Conservation (phyloP, 2,329 filamentous ascomycete species). For the Diaporthe sp. region DNA sequence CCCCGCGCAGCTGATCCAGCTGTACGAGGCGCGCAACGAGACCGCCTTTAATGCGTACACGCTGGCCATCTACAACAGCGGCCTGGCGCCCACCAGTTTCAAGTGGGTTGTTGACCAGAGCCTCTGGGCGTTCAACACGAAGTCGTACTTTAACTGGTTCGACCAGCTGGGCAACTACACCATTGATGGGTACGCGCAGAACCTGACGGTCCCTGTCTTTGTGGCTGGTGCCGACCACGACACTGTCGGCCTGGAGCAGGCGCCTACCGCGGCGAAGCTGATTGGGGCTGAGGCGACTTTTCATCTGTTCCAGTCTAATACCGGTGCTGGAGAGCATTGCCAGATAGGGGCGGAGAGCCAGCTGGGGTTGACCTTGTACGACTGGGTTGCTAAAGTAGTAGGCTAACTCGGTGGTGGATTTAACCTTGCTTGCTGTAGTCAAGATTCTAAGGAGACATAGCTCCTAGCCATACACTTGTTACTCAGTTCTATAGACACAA, state of each 20-base stretch:
- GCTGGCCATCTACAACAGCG: slow-evolving; percentile 10
- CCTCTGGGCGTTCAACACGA: slow-evolving; percentile 51
- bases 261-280: slow-evolving; percentile 20
- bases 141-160: slow-evolving; percentile 48
- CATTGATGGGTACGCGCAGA: slow-evolving; percentile 42
- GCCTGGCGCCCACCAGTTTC: slow-evolving; percentile 39
- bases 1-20: slow-evolving; percentile 40
- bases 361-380: slow-evolving; percentile 4
- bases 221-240: slow-evolving; percentile 45
- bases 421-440: too few relatives aligned
- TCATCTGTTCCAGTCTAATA: slow-evolving; percentile 1
- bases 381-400: slow-evolving; percentile 17
- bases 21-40: slow-evolving; percentile 43
- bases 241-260: slow-evolving; percentile 42
- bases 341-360: slow-evolving; percentile 12
- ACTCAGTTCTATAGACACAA: not conserved
- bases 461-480: not conserved
- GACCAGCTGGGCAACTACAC: slow-evolving; percentile 40
- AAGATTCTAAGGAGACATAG: not conserved
- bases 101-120: slow-evolving; percentile 54
- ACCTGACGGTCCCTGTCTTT: slow-evolving; percentile 44
- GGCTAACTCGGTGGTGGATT: not conserved
- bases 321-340: slow-evolving; percentile 1
- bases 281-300: slow-evolving; percentile 1
- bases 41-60: slow-evolving; percentile 41